Evolutionary conservation across 1,284 basidiomycete species (phyloP).

Genomic region (Leccinum pachyderme): DNA sequence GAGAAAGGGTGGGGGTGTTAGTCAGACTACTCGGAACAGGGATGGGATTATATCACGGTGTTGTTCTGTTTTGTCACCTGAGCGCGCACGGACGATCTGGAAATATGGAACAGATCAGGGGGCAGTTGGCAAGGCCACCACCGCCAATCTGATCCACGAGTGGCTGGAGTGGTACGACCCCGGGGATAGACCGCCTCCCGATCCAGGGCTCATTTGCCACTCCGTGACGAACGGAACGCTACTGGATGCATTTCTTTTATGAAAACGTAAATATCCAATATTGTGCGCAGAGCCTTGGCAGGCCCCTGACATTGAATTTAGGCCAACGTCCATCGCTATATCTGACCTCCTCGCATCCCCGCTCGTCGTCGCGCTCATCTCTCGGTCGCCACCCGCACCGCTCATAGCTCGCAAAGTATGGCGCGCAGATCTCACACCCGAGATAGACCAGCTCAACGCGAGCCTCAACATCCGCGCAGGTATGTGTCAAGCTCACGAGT

Average conservation of each 20-base stretch:
- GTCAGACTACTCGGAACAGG: background rate
- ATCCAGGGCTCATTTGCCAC: no score
- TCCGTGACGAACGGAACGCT: background rate
- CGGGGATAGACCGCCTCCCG: no score
- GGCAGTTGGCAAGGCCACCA: background rate
- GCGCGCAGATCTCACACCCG: constrained; percentile 17
- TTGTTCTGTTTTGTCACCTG: background rate
- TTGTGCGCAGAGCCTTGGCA: background rate
- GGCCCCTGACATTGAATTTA: background rate
- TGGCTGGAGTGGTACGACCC: no score
- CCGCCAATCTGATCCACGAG: background rate
- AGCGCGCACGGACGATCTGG: no score
- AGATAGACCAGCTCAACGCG: constrained; percentile 23
- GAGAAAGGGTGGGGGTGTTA: background rate
- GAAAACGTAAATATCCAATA: background rate
- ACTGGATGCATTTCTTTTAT: background rate
- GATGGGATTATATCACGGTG: no score
- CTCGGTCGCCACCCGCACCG: constrained; percentile 16
- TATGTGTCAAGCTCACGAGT: background rate
- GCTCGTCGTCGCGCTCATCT: constrained; percentile 18
- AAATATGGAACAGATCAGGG: no score
- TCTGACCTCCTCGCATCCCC: constrained; percentile 12
- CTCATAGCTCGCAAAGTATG: constrained; percentile 21
- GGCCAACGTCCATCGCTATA: constrained; percentile 2
- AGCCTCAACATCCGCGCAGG: constrained; percentile 20